phyloP scores from a whole-genome alignment of 2,329 filamentous ascomycete species.

The Curvularia sp. region DNA sequence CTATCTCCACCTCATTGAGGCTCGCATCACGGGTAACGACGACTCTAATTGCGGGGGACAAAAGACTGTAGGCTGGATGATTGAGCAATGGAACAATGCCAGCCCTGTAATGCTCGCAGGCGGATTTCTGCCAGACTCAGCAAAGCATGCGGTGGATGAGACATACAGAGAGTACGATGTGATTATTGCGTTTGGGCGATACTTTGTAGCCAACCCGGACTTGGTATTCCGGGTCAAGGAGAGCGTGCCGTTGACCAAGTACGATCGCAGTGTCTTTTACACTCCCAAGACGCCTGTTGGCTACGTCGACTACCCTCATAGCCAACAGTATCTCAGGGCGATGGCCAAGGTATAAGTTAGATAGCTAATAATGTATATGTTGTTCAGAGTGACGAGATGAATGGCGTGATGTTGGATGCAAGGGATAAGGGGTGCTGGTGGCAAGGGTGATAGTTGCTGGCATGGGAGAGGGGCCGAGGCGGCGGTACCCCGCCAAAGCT shows the following conservation, averaged over 20 bases:
- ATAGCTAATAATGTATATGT: neutral
- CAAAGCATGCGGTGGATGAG: constrained; percentile 40
- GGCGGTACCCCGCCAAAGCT: neutral
- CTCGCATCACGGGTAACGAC: constrained; percentile 19
- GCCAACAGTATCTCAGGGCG: constrained; percentile 15
- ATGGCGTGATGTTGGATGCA: neutral
- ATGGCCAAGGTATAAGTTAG: constrained; percentile 4
- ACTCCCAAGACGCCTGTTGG: constrained; percentile 22
- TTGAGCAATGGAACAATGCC: constrained; percentile 13
- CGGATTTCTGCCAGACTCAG: constrained; percentile 48
- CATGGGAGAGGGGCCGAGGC: neutral
- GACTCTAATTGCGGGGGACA: constrained; percentile 22
- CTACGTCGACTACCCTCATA: constrained; percentile 23
- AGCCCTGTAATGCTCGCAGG: constrained; percentile 48
- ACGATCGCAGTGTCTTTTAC: constrained; percentile 44
- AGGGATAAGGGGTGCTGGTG: neutral
- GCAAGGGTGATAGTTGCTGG: neutral
- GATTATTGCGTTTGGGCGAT: constrained; percentile 52
- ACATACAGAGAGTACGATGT: constrained; percentile 45
- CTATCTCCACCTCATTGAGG: constrained; percentile 14
- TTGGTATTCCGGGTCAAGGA: constrained; percentile 53
- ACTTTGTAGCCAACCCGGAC: constrained; percentile 56
- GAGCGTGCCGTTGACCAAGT: constrained; percentile 48
- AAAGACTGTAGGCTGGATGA: constrained; percentile 23
- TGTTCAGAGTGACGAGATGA: neutral